Conservation (phyloP, 139 green algal genomes). For the Nannochloris sp. region DNA sequence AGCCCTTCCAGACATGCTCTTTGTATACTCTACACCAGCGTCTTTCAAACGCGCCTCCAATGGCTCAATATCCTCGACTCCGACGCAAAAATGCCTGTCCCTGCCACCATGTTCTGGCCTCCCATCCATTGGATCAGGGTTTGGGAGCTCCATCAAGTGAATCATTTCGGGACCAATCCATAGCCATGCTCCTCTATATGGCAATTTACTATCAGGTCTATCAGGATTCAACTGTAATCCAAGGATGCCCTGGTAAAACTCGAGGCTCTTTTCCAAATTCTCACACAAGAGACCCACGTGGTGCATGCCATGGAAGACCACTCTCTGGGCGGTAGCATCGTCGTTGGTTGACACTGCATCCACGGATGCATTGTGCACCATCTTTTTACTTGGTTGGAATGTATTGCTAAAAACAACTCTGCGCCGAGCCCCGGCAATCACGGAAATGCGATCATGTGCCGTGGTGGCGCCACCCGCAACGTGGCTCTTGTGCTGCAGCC, state of each 20-base stretch:
- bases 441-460: too few relatives aligned
- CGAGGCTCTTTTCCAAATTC: constrained; percentile 62
- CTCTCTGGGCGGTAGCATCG: not conserved
- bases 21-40: constrained; percentile 55
- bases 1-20: constrained; percentile 57
- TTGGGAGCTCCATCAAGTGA: constrained; percentile 88
- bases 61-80: constrained; percentile 47
- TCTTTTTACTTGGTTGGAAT: too few relatives aligned
- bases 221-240: constrained; percentile 68
- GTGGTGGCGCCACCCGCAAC: too few relatives aligned
- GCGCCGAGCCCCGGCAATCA: too few relatives aligned
- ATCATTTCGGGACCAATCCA: constrained; percentile 81
- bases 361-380: not conserved
- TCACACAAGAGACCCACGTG: constrained; percentile 75
- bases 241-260: constrained; percentile 72
- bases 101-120: constrained; percentile 69
- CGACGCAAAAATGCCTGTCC: constrained; percentile 78
- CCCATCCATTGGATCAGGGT: constrained; percentile 57
- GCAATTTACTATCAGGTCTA: constrained; percentile 75
- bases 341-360: not conserved
- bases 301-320: constrained; percentile 71
- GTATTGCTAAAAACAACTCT: too few relatives aligned
- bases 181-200: constrained; percentile 77
- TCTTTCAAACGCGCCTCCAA: constrained; percentile 53
- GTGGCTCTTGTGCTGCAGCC: too few relatives aligned